Evolutionary conservation across 257 asterid species (phyloP), one percentile per base, ranked within the genome.

Genomic region (Eustoma russellianum): DNA sequence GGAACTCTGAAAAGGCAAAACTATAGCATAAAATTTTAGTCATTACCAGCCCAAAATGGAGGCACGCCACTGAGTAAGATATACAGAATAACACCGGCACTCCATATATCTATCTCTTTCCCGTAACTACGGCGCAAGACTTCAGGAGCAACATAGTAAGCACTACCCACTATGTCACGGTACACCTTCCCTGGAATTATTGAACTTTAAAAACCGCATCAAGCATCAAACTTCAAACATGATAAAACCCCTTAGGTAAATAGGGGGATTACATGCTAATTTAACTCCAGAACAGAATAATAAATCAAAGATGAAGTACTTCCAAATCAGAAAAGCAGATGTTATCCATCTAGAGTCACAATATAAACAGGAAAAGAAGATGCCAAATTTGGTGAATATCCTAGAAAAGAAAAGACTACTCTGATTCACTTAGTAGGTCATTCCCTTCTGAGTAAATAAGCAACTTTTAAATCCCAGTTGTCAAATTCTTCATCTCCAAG

Each of bases 1-100:
- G 2, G 19, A 17, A 0, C 4, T 5, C 40, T 12, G 9, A 18
- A 52, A 46, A 28, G 17, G 53, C 5, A 11, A 19, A 14, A 16
- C 19, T 15, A 24, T 13, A 28, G 52, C 8, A 58, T 64, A 63
- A 48, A 49, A 17, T 44, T 34, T 14, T 17, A 33, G 55, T 15
- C 38, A 69, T 38, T 77, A 86, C 95, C 95, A 57, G 93, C 95
- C 95, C 95, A 86, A 74, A 86, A 86, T 35, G 95, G 95, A 66
- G 95, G 95, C n/a, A 83, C 95, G 13, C 95, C 95, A 54, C 95
- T 78, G 47, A 86, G 79, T 17, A 86, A 80, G 56, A 86, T 86
- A 66, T 86, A 86, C 70, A 86, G 59, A 60, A 86, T 86, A 55
- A 86, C 90, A 54, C 95, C 95, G 47, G 95, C 93, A 73, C 95